These are phyloP conservation scores for Pythium graminicola DNA, from an alignment of 352 stramenopile genomes.

Conservation along the genomic window DNA sequence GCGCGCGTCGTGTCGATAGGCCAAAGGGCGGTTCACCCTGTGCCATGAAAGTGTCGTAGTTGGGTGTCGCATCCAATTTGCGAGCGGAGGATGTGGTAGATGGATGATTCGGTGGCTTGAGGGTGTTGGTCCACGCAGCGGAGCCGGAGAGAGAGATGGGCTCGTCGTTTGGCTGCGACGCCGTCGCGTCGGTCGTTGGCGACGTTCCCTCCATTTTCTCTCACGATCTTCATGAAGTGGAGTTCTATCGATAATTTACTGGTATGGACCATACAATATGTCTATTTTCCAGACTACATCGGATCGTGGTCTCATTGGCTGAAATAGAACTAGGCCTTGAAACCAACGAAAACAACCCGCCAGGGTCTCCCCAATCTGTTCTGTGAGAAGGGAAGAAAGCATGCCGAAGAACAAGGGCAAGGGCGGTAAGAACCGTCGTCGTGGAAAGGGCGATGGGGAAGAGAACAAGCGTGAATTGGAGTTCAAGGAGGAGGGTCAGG, in stretches of 20 bases:
- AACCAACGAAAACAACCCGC: constrained; percentile 26
- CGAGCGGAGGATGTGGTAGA: background rate
- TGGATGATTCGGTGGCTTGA: constrained; percentile 24
- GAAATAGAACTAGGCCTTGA: constrained; percentile 19
- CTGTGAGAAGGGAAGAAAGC: constrained; percentile 5
- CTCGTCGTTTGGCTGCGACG: background rate
- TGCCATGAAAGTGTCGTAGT: constrained; percentile 22
- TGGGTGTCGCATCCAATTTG: background rate
- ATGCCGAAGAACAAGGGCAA: constrained; percentile 93
- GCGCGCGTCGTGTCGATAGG: constrained; percentile 41
- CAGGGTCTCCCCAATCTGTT: background rate
- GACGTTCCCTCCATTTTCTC: constrained; percentile 5
- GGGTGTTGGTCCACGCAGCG: constrained; percentile 13
- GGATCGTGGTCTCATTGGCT: constrained; percentile 11
- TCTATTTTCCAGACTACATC: background rate
- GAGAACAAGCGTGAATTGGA: constrained; percentile 99
- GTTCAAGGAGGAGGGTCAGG: constrained; percentile 99
- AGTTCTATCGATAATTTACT: too few relatives aligned
- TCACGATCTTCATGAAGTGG: too few relatives aligned
- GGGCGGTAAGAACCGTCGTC: constrained; percentile 96
- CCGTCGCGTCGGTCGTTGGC: background rate
- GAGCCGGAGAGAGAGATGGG: constrained; percentile 18
- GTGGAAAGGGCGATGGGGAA: constrained; percentile 98
- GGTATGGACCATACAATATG: too few relatives aligned
- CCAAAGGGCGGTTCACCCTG: constrained; percentile 30